Base-by-base conservation (phyloP, 2,329 filamentous ascomycete genomes). In the Neurospora sp. region DNA sequence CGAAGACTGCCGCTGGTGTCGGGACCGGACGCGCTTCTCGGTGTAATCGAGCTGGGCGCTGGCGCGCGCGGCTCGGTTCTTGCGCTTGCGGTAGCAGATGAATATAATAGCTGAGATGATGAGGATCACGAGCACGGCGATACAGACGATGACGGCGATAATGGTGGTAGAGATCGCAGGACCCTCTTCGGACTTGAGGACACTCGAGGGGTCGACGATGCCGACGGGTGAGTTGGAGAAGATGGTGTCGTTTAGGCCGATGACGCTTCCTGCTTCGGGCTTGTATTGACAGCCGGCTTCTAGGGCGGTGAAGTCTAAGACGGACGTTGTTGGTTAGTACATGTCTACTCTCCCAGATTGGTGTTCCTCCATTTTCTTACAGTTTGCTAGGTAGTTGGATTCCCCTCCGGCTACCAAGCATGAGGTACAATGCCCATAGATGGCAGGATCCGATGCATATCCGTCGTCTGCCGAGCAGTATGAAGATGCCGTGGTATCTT, bases 241-340 rank as follows among this genome's bases (percentile, higher is more conserved):
- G 52, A 80, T 43, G 23, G 74, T 76, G 38, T 71, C 78, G 69
- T 74, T 79, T 52, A 80, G 71, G 15, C 76, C 75, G 39, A 79
- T 71, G 5, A 73, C 43, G 52, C 73, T 67, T 39, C 73, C 73
- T 0, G 79, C 71, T 0, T 78, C 71, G 0, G 84, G 84, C 39
- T 81, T 79, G 71, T 87, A 84, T 41, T 79, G 76, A 72, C 86
- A 88, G 66, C 82, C 85, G 3, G 84, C 84, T 72, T 83, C 79
- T 4, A 88, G 79, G 8, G 85, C 85, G 4, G 84, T 76, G 67
- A 88, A 78, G 71, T 83, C 85, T 86, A 41, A 1, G 11, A n/a
- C 38, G 38, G 19, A 12, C 19, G 12, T 4, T 3, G 8, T 65
- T 11, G 67, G 40, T 68, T 76, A 46, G 43, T 23, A 23, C 6